A percentile compares a stretch with the other conserved stretches of the same genome.
Conservation (phyloP, 2,329 filamentous ascomycete species). For the Neonectria ditissima region DNA sequence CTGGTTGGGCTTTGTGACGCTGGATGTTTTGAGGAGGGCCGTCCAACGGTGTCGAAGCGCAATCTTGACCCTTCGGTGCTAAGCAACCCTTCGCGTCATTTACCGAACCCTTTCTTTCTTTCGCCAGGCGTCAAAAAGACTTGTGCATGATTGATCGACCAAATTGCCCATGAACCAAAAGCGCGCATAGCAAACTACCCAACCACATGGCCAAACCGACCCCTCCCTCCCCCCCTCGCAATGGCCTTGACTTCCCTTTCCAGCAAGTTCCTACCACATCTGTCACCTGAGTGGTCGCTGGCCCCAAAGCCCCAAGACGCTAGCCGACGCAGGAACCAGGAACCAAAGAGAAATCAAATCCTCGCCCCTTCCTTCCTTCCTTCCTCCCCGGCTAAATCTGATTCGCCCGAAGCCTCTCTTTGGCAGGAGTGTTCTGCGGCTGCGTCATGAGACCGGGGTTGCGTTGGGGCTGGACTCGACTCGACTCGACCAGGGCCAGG, state of each 20-base stretch:
- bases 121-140: background rate
- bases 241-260: background rate
- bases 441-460: background rate
- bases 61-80: conserved; percentile 29
- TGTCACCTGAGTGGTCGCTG: conserved; percentile 23
- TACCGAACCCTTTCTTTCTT: background rate
- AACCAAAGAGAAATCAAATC: conserved; percentile 22
- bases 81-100: background rate
- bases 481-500: too few relatives aligned
- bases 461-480: too few relatives aligned
- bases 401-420: background rate
- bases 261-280: background rate
- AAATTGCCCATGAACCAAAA: background rate
- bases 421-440: background rate
- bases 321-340: conserved; percentile 43
- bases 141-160: background rate
- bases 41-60: conserved; percentile 17
- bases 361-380: too few relatives aligned
- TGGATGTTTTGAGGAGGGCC: background rate
- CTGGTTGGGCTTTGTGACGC: background rate
- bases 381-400: background rate
- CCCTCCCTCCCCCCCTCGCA: too few relatives aligned
- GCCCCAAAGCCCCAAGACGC: conserved; percentile 21
- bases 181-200: background rate
- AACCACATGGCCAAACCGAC: too few relatives aligned